A percentile compares a stretch with the other conserved stretches of the same genome.
These are phyloP conservation scores for Penicillium malachiteum DNA, from an alignment of 495 filamentous ascomycete genomes.

Conservation along the genomic window DNA sequence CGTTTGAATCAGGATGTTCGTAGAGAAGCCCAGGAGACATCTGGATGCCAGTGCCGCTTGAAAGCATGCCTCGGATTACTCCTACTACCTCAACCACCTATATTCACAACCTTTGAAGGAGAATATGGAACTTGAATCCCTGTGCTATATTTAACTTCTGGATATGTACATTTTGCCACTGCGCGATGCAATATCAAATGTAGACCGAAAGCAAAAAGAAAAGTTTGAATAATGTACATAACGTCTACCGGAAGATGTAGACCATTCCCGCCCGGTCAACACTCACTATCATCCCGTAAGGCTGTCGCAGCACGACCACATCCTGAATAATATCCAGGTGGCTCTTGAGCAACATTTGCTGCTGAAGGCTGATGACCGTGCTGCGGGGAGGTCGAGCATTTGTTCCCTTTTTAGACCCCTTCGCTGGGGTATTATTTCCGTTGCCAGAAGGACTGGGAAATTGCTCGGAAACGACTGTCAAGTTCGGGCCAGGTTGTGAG, in stretches of 20 bases:
- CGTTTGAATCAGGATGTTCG: too few species aligned
- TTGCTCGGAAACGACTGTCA: constrained; percentile 72
- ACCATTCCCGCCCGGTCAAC: constrained; percentile 90
- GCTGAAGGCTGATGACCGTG: constrained; percentile 85
- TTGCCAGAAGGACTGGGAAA: constrained; percentile 45
- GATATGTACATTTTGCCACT: constrained; percentile 2
- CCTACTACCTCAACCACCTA: background rate
- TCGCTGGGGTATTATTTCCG: constrained; percentile 21
- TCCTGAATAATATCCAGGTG: constrained; percentile 90
- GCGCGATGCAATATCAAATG: background rate
- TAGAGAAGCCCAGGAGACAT: too few species aligned
- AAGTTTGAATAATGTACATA: background rate
- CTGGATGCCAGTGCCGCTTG: too few species aligned
- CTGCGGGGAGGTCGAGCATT: constrained; percentile 62
- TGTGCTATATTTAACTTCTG: background rate
- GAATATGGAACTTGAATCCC: too few species aligned
- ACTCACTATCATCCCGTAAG: constrained; percentile 89
- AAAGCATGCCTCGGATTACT: too few species aligned
- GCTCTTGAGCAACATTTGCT: constrained; percentile 78
- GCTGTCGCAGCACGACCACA: constrained; percentile 80
- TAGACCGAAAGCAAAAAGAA: background rate
- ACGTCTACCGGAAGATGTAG: constrained; percentile 76
- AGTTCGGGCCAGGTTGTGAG: constrained; percentile 63
- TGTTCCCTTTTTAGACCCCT: constrained; percentile 36
- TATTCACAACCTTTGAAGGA: background rate